Evolutionary conservation across 1,284 basidiomycete species (phyloP).

Genomic region (Inonotus obliquus): DNA sequence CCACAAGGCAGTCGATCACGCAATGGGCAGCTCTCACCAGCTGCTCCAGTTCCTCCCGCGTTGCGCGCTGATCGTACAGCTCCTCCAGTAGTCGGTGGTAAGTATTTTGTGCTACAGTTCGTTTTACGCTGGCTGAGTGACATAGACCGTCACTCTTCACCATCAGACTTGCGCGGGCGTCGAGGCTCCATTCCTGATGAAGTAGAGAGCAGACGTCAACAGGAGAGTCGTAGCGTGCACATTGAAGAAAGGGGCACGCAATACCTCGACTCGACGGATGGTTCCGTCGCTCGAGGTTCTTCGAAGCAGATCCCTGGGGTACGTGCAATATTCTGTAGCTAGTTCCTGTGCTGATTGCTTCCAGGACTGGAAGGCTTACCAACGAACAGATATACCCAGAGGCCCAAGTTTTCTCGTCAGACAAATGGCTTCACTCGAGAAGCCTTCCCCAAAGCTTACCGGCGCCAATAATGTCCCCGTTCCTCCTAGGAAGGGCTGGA

Average conservation of each 20-base stretch:
- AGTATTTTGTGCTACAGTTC: not conserved
- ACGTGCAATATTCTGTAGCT: not conserved
- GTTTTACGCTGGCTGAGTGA: not conserved
- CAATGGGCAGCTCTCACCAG: not conserved
- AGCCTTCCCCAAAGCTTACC: slow-evolving; percentile 2
- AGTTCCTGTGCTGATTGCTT: not conserved
- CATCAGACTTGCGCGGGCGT: not conserved
- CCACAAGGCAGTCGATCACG: not conserved
- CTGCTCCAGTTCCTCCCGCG: not conserved
- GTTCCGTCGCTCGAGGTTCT: too few species aligned
- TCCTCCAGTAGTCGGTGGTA: not conserved
- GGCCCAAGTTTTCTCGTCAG: not conserved
- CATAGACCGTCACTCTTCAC: not conserved
- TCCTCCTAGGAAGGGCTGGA: slow-evolving; percentile 4
- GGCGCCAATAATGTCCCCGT: slow-evolving; percentile 11
- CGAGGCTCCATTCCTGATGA: too few species aligned
- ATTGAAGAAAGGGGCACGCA: too few species aligned
- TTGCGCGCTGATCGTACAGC: not conserved
- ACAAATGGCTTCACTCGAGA: not conserved
- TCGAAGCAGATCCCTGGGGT: not conserved
- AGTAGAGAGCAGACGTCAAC: too few species aligned
- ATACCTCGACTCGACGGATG: too few species aligned
- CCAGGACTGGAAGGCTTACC: not conserved
- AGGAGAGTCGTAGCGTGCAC: too few species aligned
- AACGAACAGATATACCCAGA: not conserved